Conservation (phyloP, 495 filamentous ascomycete species). For the Cryomyces antarcticus region DNA sequence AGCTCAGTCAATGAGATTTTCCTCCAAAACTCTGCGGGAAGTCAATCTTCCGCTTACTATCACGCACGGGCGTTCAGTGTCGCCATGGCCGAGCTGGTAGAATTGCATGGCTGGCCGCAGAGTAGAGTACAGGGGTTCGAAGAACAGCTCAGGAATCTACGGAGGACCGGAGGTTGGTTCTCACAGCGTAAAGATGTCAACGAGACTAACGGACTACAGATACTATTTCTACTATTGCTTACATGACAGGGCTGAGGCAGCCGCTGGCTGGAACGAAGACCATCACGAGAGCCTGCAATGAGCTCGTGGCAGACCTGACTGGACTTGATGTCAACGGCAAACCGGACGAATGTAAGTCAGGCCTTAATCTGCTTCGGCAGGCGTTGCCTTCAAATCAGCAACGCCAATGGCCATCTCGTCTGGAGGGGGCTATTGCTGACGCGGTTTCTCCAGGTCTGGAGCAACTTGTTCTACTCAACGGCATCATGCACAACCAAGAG, state of each 20-base stretch:
- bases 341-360: constrained; percentile 21
- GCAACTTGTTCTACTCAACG: constrained; percentile 37
- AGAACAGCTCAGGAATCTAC: not conserved
- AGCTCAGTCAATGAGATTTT: not conserved
- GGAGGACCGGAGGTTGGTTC: not conserved
- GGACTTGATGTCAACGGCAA: constrained; percentile 25
- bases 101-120: constrained; percentile 6
- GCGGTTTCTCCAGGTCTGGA: constrained; percentile 20
- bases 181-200: no score
- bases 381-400: no score
- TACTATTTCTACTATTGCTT: constrained; percentile 21
- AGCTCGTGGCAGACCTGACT: constrained; percentile 38
- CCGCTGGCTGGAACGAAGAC: constrained; percentile 17
- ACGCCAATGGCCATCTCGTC: no score
- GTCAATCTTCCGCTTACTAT: constrained; percentile 6
- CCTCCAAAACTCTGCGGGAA: not conserved
- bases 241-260: constrained; percentile 32
- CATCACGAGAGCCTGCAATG: constrained; percentile 30
- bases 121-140: not conserved
- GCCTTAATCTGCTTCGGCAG: no score
- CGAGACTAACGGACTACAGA: constrained; percentile 1
- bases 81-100: constrained; percentile 4
- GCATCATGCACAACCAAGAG: constrained; percentile 31
- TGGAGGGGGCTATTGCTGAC: not conserved
- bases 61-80: constrained; percentile 1